Conservation (phyloP, 73 alveolate genomes). For the Paraurostyla sp. region DNA sequence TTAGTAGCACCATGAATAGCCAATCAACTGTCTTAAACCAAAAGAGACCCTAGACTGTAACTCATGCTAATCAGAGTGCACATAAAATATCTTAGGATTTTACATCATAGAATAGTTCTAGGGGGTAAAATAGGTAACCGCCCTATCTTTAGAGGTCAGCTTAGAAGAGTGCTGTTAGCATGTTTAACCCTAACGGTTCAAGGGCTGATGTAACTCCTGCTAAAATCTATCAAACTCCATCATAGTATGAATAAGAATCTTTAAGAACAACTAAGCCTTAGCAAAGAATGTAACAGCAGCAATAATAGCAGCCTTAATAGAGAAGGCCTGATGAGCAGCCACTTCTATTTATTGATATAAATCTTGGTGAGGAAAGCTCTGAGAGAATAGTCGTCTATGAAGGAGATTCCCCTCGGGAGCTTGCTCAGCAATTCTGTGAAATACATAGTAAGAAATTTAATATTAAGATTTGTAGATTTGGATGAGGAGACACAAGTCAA, state of each 20-base stretch:
- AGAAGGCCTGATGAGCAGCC: conserved; percentile 59
- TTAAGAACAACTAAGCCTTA: not conserved
- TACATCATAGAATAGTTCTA: no score
- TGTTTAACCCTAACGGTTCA: no score
- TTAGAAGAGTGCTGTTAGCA: no score
- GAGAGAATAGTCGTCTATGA: conserved; percentile 76
- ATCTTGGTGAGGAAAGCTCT: conserved; percentile 71
- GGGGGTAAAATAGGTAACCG: no score
- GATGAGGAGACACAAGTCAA: conserved; percentile 76
- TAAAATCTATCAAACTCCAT: not conserved
- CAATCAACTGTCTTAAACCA: not conserved
- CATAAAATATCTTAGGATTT: no score
- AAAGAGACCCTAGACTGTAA: not conserved
- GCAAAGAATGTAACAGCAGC: not conserved
- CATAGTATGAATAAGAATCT: not conserved
- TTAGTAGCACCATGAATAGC: no score
- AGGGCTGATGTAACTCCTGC: conserved; percentile 15
- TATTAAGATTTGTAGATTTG: conserved; percentile 7
- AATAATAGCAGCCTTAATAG: not conserved
- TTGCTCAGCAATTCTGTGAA: conserved; percentile 59
- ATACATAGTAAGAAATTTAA: conserved; percentile 44
- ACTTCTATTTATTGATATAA: conserved; percentile 71
- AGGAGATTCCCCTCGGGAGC: conserved; percentile 72
- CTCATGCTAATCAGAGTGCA: no score
- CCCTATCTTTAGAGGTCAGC: no score